phyloP scores from a whole-genome alignment of 768 basidiomycete genomes.

The Termitomyces sp. region DNA sequence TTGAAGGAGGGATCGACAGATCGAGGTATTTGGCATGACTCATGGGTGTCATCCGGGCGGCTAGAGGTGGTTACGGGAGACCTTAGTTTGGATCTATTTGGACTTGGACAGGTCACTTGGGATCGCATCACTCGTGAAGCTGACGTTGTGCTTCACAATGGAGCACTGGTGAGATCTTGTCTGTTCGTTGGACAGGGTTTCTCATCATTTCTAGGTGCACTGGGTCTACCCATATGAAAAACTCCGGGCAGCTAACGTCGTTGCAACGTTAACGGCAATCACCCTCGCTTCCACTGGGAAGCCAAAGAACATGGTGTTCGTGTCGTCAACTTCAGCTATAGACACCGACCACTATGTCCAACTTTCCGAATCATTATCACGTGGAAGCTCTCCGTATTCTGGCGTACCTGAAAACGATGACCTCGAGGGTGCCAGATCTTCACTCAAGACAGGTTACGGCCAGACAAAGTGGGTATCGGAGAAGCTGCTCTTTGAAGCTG shows the following conservation, averaged over 20 bases:
- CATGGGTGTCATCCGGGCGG: constrained; percentile 63
- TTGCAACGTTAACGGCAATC: constrained; percentile 81
- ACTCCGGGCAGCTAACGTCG: constrained; percentile 87
- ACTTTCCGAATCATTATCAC: constrained; percentile 66
- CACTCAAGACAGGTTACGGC: constrained; percentile 89
- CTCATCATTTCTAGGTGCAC: constrained; percentile 60
- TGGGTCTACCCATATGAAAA: constrained; percentile 99
- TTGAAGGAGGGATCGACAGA: constrained; percentile 69
- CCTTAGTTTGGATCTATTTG: constrained; percentile 69
- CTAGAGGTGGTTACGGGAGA: constrained; percentile 85
- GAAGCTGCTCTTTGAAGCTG: constrained; percentile 89
- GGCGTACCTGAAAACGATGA: constrained; percentile 88
- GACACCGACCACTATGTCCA: constrained; percentile 89
- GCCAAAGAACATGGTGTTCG: constrained; percentile 81
- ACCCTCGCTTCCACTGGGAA: constrained; percentile 70
- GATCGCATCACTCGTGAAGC: constrained; percentile 58
- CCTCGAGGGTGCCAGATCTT: constrained; percentile 72
- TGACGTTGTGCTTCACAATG: constrained; percentile 89
- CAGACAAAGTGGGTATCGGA: constrained; percentile 99
- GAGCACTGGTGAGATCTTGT: constrained; percentile 78
- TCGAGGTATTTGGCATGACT: constrained; percentile 84
- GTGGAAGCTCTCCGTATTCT: constrained; percentile 32
- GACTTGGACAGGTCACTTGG: constrained; percentile 65
- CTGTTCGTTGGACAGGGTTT: background rate
- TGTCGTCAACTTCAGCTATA: constrained; percentile 93